Percentiles rank a stretch among this genome's conserved stretches.
These are phyloP conservation scores for Trichoderma sp. DNA, from an alignment of 2,329 filamentous ascomycete genomes.

Conservation along the genomic window DNA sequence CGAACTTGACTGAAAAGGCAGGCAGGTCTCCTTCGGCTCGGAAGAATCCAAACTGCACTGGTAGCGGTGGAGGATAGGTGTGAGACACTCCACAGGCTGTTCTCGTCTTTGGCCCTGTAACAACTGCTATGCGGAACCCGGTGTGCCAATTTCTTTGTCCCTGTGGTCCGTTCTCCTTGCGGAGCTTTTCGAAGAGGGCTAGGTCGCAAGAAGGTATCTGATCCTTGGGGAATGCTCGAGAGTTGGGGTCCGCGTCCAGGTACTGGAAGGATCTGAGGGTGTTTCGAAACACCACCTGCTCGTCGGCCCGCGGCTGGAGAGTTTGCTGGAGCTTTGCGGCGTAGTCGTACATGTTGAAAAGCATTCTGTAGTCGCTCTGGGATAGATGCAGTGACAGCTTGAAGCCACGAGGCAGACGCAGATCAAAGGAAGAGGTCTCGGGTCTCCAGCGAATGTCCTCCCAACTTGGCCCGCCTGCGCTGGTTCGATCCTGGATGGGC, in stretches of 20 bases:
- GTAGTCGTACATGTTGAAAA: slow-evolving; percentile 85
- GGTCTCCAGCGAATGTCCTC: slow-evolving; percentile 77
- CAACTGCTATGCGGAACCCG: slow-evolving; percentile 73
- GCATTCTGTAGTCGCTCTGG: slow-evolving; percentile 71
- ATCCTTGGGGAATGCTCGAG: slow-evolving; percentile 72
- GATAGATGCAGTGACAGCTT: slow-evolving; percentile 66
- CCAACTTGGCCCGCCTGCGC: slow-evolving; percentile 71
- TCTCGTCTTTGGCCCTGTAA: slow-evolving; percentile 74
- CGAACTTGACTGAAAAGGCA: slow-evolving; percentile 67
- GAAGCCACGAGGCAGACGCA: slow-evolving; percentile 74
- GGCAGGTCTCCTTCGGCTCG: slow-evolving; percentile 68
- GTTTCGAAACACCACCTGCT: slow-evolving; percentile 65
- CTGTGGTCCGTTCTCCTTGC: slow-evolving; percentile 66
- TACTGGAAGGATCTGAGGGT: slow-evolving; percentile 75
- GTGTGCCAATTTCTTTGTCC: slow-evolving; percentile 71
- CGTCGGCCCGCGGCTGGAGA: slow-evolving; percentile 65
- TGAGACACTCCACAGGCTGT: slow-evolving; percentile 75
- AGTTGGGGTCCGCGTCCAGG: slow-evolving; percentile 67
- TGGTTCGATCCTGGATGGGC: slow-evolving; percentile 61
- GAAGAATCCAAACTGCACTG: slow-evolving; percentile 75
- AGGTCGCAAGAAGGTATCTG: slow-evolving; percentile 68
- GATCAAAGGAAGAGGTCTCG: slow-evolving; percentile 60
- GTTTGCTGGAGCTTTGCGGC: slow-evolving; percentile 71
- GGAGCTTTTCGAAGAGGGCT: slow-evolving; percentile 69
- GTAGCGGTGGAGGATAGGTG: slow-evolving; percentile 59